Evolutionary conservation across 345 rosid genomes (phyloP).

Genomic region (Odontarrhena argentea): DNA sequence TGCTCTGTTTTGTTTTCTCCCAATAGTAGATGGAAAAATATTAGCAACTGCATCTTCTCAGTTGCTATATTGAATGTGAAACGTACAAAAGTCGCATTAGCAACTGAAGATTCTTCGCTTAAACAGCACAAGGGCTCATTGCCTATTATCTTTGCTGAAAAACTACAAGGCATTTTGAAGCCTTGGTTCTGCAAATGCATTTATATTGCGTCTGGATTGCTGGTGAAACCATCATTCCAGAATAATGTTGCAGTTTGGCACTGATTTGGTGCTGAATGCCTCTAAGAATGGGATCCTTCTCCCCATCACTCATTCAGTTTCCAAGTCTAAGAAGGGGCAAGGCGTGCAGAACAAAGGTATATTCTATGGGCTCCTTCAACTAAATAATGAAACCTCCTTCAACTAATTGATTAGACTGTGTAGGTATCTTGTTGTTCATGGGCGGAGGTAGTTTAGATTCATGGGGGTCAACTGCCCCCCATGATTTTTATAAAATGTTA

Average conservation of each 20-base stretch:
- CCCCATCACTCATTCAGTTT: conserved; percentile 54
- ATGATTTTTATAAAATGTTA: no score
- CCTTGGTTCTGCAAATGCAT: conserved; percentile 56
- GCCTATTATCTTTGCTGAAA: conserved; percentile 73
- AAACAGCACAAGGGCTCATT: conserved; percentile 53
- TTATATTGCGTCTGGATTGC: conserved; percentile 77
- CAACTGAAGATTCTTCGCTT: conserved; percentile 49
- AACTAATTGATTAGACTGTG: conserved; percentile 1
- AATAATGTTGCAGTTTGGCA: conserved; percentile 72
- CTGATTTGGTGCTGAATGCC: conserved; percentile 57
- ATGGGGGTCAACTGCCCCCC: no score
- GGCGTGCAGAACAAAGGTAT: conserved; percentile 62
- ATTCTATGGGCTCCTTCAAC: conserved; percentile 17
- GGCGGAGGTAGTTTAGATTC: no score
- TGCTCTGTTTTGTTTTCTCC: conserved; percentile 18
- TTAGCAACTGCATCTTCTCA: conserved; percentile 85
- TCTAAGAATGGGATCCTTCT: conserved; percentile 78
- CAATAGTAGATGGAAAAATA: conserved; percentile 63
- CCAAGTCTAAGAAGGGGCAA: conserved; percentile 56
- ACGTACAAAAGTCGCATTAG: conserved; percentile 67
- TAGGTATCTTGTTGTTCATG: no score
- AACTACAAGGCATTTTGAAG: conserved; percentile 65
- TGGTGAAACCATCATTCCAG: conserved; percentile 87
- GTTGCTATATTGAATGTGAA: conserved; percentile 59
- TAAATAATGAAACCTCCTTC: conserved; percentile 17